Evolutionary conservation across 257 asterid genomes (phyloP).

Genomic region (Penstemon eatonii): DNA sequence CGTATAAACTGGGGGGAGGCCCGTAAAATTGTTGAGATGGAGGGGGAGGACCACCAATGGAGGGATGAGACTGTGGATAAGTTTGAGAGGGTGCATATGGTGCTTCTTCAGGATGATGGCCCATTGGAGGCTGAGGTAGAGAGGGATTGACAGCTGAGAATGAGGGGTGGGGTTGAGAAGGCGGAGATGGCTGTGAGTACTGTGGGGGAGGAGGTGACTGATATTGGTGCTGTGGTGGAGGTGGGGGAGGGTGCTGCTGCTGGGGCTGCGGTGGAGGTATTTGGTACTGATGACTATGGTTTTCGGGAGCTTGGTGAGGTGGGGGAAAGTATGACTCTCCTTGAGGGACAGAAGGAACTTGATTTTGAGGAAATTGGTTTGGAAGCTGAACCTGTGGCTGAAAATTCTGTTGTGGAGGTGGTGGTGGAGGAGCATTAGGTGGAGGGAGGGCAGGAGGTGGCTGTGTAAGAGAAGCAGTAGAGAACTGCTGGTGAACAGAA

Average conservation of each 20-base stretch:
- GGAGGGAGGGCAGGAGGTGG: conserved; percentile 48
- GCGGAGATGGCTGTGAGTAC: conserved; percentile 55
- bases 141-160: conserved; percentile 44
- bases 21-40: conserved; percentile 65
- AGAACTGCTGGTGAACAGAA: conserved; percentile 57
- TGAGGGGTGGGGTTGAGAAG: conserved; percentile 53
- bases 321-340: conserved; percentile 59
- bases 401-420: conserved; percentile 46
- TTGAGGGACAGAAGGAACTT: conserved; percentile 55
- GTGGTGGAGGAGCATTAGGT: conserved; percentile 55
- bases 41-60: conserved; percentile 52
- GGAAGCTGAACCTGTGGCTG: conserved; percentile 60
- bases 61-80: conserved; percentile 53
- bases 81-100: conserved; percentile 52
- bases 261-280: conserved; percentile 46
- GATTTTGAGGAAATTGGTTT: conserved; percentile 55
- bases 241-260: conserved; percentile 36
- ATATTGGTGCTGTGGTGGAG: conserved; percentile 47
- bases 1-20: conserved; percentile 55
- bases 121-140: conserved; percentile 51
- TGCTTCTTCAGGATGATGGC: conserved; percentile 75
- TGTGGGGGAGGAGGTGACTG: conserved; percentile 55
- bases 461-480: conserved; percentile 42
- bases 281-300: conserved; percentile 57
- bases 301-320: conserved; percentile 59